These are phyloP conservation scores for Pichia kudriavzevii DNA, from an alignment of 1,139 yeast genomes.

Conservation along the genomic window DNA sequence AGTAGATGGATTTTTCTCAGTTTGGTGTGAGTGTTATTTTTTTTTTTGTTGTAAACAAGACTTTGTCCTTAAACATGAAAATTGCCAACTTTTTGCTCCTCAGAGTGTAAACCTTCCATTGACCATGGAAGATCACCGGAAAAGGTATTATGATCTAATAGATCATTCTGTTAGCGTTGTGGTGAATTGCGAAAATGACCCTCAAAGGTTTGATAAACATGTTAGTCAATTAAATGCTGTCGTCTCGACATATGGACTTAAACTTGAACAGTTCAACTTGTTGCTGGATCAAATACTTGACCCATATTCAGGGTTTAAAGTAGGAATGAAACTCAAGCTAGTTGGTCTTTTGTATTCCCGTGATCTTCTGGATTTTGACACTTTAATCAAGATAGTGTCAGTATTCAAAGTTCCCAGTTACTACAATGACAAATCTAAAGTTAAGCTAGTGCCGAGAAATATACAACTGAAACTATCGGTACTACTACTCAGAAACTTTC, in stretches of 20 bases:
- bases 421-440: constrained; percentile 12
- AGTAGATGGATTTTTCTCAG: no score
- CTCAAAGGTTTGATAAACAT: constrained; percentile 2
- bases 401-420: constrained; percentile 18
- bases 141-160: constrained; percentile 2
- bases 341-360: constrained; percentile 16
- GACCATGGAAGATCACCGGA: constrained; percentile 3
- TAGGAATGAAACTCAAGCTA: constrained; percentile 16
- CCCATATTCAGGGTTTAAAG: constrained; percentile 10
- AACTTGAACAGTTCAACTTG: constrained; percentile 13
- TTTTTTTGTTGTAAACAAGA: no score
- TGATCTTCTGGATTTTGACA: constrained; percentile 20
- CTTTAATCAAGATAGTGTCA: constrained; percentile 18
- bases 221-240: constrained; percentile 14
- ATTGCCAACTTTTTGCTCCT: no score
- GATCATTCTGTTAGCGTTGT: background rate
- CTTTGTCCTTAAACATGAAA: no score
- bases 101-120: no score
- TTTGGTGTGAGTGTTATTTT: no score
- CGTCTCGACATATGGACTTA: constrained; percentile 22
- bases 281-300: constrained; percentile 20
- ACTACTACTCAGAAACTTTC: constrained; percentile 18
- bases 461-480: constrained; percentile 16
- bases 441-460: constrained; percentile 9
- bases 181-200: background rate